Base-by-base conservation (phyloP, 1,284 basidiomycete genomes). In the Moniliella sp. region DNA sequence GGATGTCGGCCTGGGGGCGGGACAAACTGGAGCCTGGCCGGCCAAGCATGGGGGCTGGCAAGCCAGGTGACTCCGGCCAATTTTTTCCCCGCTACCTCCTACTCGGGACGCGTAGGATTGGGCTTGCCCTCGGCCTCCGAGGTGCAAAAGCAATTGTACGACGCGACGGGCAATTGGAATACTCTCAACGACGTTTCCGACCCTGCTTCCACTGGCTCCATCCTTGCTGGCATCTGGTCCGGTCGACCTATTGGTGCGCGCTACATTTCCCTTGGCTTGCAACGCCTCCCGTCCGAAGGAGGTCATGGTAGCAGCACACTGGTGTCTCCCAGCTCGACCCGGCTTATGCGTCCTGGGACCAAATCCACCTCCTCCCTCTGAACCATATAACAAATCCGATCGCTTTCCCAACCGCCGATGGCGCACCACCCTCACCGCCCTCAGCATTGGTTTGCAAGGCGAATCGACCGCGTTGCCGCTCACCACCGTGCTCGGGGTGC, bases 271-370 rank as follows among this genome's bases (percentile, higher is more conserved):
- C 28, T 54, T 14, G 50, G 50, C 9, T 31, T 54, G 9, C 46
- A 54, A 28, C 37, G 49, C 2, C 40, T 50, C 12, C 45, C 48
- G 13, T 46, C 49, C 30, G 45, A 52, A 15, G 50, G 50, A 13
- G 50, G 50, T 8, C 32, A 28, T 1, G 50, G 50, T 17, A 41
- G 50, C 30, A 50, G 47, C 25, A 31, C 48, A 17, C 27, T 54
- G 15, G 48, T 49, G 12, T 52, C 12, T 45, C 43, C 31, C 45
- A 38, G 18, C 42, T 43, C 30, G 48, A 54, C 25, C 37, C 43
- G 7, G 34, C 34, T 19, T 52, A 49, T 16, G 35, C 35, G 15
- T 14, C 49, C 4, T n/a, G n/a, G n/a, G n/a, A n/a, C n/a, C n/a
- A n/a, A n/a, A n/a, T n/a, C n/a, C n/a, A n/a, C n/a, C n/a, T n/a